Evolutionary conservation across 2,329 filamentous ascomycete genomes (phyloP).

Genomic region (Talaromyces sp.): DNA sequence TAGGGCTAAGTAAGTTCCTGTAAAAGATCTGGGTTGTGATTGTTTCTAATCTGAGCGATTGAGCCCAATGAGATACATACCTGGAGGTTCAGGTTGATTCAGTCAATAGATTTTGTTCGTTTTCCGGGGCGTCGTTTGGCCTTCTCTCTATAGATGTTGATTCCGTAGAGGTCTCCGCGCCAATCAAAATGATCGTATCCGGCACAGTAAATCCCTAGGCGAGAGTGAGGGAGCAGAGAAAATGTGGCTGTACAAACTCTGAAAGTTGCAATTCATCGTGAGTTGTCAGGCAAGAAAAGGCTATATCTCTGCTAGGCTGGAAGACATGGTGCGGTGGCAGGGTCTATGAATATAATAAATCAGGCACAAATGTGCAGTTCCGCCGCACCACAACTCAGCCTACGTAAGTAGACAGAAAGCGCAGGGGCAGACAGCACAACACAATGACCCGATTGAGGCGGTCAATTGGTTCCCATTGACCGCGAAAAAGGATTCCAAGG

Average conservation of each 20-base stretch:
- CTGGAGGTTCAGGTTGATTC: conserved; percentile 11
- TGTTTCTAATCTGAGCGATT: conserved; percentile 12
- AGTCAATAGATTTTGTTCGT: conserved; percentile 10
- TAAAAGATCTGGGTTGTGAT: conserved; percentile 1
- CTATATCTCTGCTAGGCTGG: conserved; percentile 22
- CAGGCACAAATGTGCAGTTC: conserved; percentile 18
- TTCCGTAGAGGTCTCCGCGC: conserved; percentile 22
- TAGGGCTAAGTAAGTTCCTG: conserved; percentile 12
- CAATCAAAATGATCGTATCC: conserved; percentile 27
- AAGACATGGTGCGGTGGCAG: conserved; percentile 24
- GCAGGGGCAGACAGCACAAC: conserved; percentile 14
- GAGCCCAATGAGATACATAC: conserved; percentile 20
- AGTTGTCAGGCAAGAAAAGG: conserved; percentile 26
- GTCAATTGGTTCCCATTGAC: conserved; percentile 20
- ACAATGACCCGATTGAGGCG: conserved; percentile 15
- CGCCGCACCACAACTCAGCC: conserved; percentile 11
- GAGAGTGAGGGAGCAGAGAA: conserved; percentile 24
- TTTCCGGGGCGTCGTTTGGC: conserved; percentile 4
- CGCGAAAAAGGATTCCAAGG: conserved; percentile 1
- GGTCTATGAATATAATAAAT: conserved; percentile 24
- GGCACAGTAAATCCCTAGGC: conserved; percentile 23
- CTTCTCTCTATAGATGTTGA: background rate
- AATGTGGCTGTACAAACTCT: conserved; percentile 27
- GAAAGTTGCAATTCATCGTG: conserved; percentile 36
- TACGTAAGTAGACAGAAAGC: conserved; percentile 16